Percentiles rank a stretch among this genome's conserved stretches.
These are phyloP conservation scores for Amoebophrya sp. DNA, from an alignment of 169 alveolate species.

Conservation along the genomic window DNA sequence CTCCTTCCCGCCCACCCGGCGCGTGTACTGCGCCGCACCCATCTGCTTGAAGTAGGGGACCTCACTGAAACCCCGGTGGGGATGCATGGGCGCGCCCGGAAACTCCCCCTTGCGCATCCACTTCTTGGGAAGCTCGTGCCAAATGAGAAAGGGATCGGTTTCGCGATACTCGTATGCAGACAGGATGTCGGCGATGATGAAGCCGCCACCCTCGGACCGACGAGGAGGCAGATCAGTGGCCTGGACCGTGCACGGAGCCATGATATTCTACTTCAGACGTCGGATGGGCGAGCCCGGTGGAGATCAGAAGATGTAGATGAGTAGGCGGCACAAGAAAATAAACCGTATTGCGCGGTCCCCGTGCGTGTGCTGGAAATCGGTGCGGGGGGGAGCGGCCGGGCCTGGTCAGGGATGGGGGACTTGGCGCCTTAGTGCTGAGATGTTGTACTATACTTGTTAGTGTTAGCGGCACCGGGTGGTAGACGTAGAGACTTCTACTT, in stretches of 20 bases:
- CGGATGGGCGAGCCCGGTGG: no score
- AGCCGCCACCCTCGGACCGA: background rate
- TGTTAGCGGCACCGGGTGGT: no score
- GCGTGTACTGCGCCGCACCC: background rate
- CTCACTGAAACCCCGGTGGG: background rate
- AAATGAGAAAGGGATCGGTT: background rate
- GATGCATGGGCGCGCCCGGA: background rate
- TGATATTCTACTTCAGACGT: no score
- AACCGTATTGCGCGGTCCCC: no score
- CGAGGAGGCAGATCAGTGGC: background rate
- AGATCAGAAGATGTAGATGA: no score
- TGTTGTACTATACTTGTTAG: no score
- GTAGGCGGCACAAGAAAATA: no score
- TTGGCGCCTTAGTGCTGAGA: no score
- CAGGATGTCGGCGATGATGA: background rate
- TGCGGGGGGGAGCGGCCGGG: no score
- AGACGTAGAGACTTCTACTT: no score
- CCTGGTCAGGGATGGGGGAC: no score
- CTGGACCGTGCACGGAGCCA: background rate
- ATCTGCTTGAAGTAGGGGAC: background rate
- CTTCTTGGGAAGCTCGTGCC: constrained; percentile 1
- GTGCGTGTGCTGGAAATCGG: no score
- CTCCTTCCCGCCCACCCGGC: background rate
- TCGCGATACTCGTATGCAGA: background rate
- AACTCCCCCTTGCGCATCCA: background rate